Evolutionary conservation across 495 filamentous ascomycete species (phyloP), one percentile per base, ranked within the genome.

Genomic region (Podospora tetraspora): DNA sequence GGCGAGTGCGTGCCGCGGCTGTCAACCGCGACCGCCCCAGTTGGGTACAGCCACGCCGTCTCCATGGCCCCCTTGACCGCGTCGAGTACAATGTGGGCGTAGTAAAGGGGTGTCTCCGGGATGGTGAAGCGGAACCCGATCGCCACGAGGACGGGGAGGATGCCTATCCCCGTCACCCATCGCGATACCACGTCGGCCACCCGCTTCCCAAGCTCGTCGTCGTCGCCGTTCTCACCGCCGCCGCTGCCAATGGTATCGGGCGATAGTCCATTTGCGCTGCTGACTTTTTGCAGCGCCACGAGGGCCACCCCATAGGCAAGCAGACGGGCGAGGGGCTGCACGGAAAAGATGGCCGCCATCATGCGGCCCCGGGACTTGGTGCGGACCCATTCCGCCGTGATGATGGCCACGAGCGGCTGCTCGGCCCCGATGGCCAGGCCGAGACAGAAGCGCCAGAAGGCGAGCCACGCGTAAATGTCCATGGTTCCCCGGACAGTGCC

Each of bases 101-200:
- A 90, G 73, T 90, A 91, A 25, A 88, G 85, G 43, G 87, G 88
- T 13, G 88, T 87, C 76, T 91, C 89, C 9, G 88, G 87, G 68
- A 91, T 90, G 27, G 88, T 89, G 5, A 91, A 78, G 32, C 89
- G 88, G 73, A 84, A 89, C 73, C 86, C 89, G 9, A 91, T 76
- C 5, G 88, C 88, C 37, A 88, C 75, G 62, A 79, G 82, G 10
- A 83, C 89, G 13, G 89, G 89, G 10, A 91, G 82, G 4, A 85
- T 82, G 62, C 86, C 89, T 25, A 91, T 80, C 1, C 88, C 89
- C 67, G 90, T 87, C n/a, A 88, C 80, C 3, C 82, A 74, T 63
- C 89, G 82, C 89, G 88, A 91, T 79, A 91, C 88, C 75, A 85
- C 85, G 75, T 91, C 89, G 1, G 88, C 71, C 4, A 67, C 64